Base-by-base conservation (phyloP, 495 filamentous ascomycete genomes). In the Durotheca rogersii region DNA sequence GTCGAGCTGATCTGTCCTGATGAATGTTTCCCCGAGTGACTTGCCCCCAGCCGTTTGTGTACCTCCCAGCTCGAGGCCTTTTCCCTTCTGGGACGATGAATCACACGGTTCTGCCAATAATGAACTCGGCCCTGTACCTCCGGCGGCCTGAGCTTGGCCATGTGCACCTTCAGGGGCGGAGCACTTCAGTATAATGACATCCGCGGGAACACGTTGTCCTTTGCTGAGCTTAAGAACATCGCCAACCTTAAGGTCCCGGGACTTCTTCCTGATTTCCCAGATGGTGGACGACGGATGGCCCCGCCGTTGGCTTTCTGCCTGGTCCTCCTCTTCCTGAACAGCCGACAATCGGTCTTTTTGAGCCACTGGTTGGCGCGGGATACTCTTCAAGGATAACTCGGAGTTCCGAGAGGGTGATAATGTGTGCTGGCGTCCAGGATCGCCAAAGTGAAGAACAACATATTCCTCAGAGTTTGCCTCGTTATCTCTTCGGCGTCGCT, bases 381-480 rank as follows among this genome's bases (percentile, higher is more conserved):
- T 61, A 41, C 62, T 74, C 35, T 60, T 56, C 12, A 51, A 41
- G 12, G 67, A 56, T 0, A 70, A 69, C 41, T 72, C 74, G 39
- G 71, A 58, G 16, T 64, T 70, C 45, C 54, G 70, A 7, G 55
- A 37, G 5, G 62, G 63, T 41, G 57, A 62, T 11, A 43, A 43
- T 9, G 46, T 43, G 40, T 60, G 10, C 45, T 60, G 52, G 56
- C 66, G 51, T 48, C 64, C 64, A 4, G 68, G 65, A 36, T 76
- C 72, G 25, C 72, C 80, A 56, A 96, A 87, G 4, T 74, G 78
- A 20, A 99, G 61, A 11, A 94, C 86, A 2, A 81, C 86, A 60
- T 93, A 97, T 39, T 81, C 81, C 68, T 99, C 94, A 6, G 90
- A 84, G 68, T 99, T 99, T 0, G 92, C 91, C 70, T 97, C 94